Evolutionary conservation across 768 basidiomycete genomes (phyloP), one percentile per base, ranked within the genome.

Genomic region (Termitomyces sp.): DNA sequence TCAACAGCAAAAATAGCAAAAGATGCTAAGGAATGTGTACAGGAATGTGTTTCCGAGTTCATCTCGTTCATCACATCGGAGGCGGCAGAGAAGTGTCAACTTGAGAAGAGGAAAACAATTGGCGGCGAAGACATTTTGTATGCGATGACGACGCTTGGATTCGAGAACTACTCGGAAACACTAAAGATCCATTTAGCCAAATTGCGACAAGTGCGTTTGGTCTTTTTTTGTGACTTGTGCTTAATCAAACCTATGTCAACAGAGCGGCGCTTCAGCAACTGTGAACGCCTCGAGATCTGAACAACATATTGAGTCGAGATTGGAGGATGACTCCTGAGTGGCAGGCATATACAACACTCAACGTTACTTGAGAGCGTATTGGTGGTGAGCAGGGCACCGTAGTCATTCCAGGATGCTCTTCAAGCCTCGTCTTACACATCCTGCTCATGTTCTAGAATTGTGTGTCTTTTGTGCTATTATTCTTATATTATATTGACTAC

Each of bases 11-110:
- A 98, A 76, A 96, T 98, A 67, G 91, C 93, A 8, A 98, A 98
- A 72, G 96, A 98, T 73, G 95, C 95, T 47, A 98, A 98, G 71
- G 96, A 98, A 75, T 95, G 93, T 73, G 93, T 98, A 45, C 96
- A 98, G 72, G 96, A 98, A 75, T 97, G 95, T 74, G 93, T 97
- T 57, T 94, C 91, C 45, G 96, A 98, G 76, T 98, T 97, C 79
- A 98, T 98, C 72, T 88, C 87, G 66, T 98, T 98, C 81, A 94
- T 98, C 76, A 97, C 95, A 31, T 91, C 88, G 46, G 96, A 98
- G 72, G 96, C 96, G 5, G 93, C 93, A 16, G 96, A 98, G 73
- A 93, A 93, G 68, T 95, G 94, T 64, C 84, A 90, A 69, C 78
- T 90, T 65, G 95, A 98, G 78, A 98, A 98, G 75, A 83, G 96